Evolutionary conservation across 2,329 filamentous ascomycete genomes (phyloP), one percentile per base, ranked within the genome.

Genomic region (Paraphaeosphaeria sporulosa): DNA sequence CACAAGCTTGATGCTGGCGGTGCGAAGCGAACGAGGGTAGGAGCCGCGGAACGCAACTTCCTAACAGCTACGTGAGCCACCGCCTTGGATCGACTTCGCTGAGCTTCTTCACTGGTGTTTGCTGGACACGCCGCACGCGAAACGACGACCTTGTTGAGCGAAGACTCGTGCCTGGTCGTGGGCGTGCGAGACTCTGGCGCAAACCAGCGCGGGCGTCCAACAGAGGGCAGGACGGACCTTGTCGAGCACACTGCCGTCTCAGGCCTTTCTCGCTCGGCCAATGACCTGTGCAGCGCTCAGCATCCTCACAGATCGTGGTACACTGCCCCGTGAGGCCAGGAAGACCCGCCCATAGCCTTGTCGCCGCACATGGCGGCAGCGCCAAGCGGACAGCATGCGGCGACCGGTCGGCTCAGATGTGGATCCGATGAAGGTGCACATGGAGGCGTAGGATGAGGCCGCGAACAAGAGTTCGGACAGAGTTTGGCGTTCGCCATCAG

Each of bases 81-180:
- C 59, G 59, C 55, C 53, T 23, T 64, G 62, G 58, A 53, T 50
- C 49, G 30, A 63, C 62, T 47, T 57, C 60, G 58, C 42, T 34
- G 6, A 32, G 42, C 6, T 44, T 23, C 19, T 23, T 23, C 19
- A 23, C 19, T 5, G 2, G 10, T 32, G 10, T 2, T 12, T 9
- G 25, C 17, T 42, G 5, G 7, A 7, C 5, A 3, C 9, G 19
- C 40, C 40, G 8, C 23, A 10, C n/a, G 6, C 23, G n/a, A 7
- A 44, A 10, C 42, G 19, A 44, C 3, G 7, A 23, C 38, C 3
- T 4, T 17, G 17, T 5, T n/a, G 1, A 19, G 17, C 38, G 8
- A 17, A 40, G 15, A 8, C 15, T n/a, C 38, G 19, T 13, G 38
- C n/a, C n/a, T 1, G 1, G 7, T 44, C n/a, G 19, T 13, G 42